Evolutionary conservation across 2,329 filamentous ascomycete genomes (phyloP).

Genomic region (Trichophyton rubrum): DNA sequence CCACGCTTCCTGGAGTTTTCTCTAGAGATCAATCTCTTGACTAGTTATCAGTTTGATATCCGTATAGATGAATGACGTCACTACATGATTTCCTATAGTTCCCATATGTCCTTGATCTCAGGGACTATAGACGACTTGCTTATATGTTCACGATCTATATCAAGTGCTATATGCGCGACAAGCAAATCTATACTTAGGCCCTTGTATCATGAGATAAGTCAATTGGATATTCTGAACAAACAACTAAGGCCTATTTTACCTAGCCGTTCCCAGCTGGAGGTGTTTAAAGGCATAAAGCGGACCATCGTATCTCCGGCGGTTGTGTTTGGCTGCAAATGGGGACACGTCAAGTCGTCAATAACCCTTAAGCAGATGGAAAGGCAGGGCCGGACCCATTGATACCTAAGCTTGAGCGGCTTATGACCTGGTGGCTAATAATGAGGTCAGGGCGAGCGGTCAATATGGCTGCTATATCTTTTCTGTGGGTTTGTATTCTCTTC

Average conservation of each 20-base stretch:
- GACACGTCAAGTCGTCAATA: not conserved
- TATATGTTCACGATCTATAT: not conserved
- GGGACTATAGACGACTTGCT: too few species aligned
- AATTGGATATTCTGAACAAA: too few species aligned
- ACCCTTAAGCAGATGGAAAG: not conserved
- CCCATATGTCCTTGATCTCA: not conserved
- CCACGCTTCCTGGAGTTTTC: not conserved
- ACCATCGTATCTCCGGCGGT: constrained; percentile 1
- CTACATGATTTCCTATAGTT: not conserved
- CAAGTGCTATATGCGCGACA: not conserved
- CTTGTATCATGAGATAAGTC: too few species aligned
- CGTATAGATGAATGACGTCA: not conserved
- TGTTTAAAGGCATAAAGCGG: not conserved
- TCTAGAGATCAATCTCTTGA: not conserved
- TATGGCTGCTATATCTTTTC: constrained; percentile 17
- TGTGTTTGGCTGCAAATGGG: not conserved
- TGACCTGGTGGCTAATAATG: not conserved
- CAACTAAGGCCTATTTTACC: too few species aligned
- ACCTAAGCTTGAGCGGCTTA: not conserved
- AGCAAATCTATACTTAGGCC: not conserved
- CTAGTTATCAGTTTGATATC: too few species aligned
- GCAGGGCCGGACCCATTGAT: constrained; percentile 1
- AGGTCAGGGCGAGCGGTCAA: not conserved
- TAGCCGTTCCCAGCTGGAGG: too few species aligned
- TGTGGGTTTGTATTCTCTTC: constrained; percentile 19